phyloP scores from a whole-genome alignment of 208 protist genomes.

The Angomonas ambiguus region DNA sequence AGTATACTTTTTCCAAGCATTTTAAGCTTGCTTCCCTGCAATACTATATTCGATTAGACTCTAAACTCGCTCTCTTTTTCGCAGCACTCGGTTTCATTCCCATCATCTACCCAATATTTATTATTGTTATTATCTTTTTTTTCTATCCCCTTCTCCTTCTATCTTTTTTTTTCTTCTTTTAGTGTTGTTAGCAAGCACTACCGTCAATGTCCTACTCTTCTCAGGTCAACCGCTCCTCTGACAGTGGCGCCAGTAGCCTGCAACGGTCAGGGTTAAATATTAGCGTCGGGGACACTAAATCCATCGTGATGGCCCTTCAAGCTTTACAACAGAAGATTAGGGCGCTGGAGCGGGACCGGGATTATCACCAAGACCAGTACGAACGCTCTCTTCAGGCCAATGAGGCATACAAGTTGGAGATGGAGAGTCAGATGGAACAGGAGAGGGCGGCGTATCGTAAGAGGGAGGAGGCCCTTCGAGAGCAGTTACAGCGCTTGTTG shows the following conservation, averaged over 20 bases:
- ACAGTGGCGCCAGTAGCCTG: constrained; percentile 68
- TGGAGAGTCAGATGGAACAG: constrained; percentile 80
- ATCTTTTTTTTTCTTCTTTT: constrained; percentile 12
- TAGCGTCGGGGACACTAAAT: constrained; percentile 87
- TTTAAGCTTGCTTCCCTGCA: not conserved
- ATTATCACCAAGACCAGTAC: constrained; percentile 88
- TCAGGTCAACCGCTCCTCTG: constrained; percentile 44
- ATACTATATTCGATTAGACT: not conserved
- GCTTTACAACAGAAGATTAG: constrained; percentile 87
- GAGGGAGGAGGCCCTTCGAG: constrained; percentile 72
- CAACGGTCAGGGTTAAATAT: constrained; percentile 85
- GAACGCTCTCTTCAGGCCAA: constrained; percentile 69
- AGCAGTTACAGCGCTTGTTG: constrained; percentile 56
- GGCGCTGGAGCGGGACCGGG: constrained; percentile 76
- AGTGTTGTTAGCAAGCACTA: no score
- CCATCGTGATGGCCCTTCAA: constrained; percentile 86
- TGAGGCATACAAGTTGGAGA: constrained; percentile 83
- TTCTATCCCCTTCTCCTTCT: not conserved
- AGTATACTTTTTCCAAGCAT: not conserved
- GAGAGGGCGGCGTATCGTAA: constrained; percentile 65
- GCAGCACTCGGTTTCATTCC: no score
- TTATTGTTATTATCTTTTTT: not conserved
- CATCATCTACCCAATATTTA: no score
- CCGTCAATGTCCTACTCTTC: constrained; percentile 15
- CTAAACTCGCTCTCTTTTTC: no score